These are phyloP conservation scores for Cladosporium sp. DNA, from an alignment of 2,329 filamentous ascomycete species.

Conservation along the genomic window DNA sequence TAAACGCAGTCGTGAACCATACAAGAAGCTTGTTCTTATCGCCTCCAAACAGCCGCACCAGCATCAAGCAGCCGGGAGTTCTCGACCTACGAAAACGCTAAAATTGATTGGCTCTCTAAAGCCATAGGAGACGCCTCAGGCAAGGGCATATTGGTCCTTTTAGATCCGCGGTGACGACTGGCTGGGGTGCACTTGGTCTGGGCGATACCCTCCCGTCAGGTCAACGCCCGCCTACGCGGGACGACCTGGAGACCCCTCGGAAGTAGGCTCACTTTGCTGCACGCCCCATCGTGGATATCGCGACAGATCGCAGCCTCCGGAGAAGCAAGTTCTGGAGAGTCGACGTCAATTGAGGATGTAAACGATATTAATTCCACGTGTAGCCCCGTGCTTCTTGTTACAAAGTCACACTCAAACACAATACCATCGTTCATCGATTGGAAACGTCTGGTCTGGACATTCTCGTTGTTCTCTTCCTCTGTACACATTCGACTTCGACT, in stretches of 20 bases:
- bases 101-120: background rate
- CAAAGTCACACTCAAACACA: background rate
- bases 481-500: background rate
- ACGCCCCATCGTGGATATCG: background rate
- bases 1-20: background rate
- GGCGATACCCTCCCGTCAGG: slow-evolving; percentile 6
- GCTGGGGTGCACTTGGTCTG: background rate
- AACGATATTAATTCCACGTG: background rate
- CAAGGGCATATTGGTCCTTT: slow-evolving; percentile 6
- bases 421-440: background rate
- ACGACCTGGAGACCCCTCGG: slow-evolving; percentile 11
- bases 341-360: background rate
- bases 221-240: background rate
- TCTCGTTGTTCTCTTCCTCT: background rate
- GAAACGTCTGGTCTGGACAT: background rate
- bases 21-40: background rate
- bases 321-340: slow-evolving; percentile 6
- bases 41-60: background rate
- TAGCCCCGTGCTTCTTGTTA: background rate
- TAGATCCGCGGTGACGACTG: background rate
- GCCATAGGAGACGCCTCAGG: background rate
- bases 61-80: background rate
- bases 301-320: slow-evolving; percentile 4
- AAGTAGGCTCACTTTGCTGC: background rate
- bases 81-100: background rate